phyloP scores from a whole-genome alignment of 352 stramenopile species.

The Pythium brassicae region DNA sequence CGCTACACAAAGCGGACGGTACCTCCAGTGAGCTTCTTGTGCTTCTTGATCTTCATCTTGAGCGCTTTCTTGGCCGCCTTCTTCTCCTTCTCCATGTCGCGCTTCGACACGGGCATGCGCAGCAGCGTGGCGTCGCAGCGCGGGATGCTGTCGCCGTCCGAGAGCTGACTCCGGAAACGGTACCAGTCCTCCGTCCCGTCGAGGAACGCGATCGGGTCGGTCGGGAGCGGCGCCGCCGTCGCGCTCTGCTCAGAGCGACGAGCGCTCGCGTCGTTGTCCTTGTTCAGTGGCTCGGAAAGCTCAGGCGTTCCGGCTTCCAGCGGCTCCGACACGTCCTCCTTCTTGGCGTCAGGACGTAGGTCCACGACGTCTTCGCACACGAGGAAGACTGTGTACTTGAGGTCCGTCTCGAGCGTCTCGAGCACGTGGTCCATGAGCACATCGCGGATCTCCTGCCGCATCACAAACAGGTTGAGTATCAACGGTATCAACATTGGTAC shows the following conservation, averaged over 20 bases:
- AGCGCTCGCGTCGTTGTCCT: no score
- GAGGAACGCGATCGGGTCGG: conserved; percentile 29
- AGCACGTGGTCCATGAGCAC: conserved; percentile 61
- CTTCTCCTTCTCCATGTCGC: conserved; percentile 73
- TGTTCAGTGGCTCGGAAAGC: no score
- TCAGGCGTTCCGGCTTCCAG: no score
- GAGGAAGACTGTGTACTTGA: conserved; percentile 66
- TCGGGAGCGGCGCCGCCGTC: no score
- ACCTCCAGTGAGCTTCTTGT: conserved; percentile 68
- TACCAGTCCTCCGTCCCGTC: conserved; percentile 30
- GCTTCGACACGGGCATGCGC: conserved; percentile 66
- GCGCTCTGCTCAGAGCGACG: not conserved
- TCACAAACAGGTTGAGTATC: not conserved
- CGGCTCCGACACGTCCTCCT: not conserved
- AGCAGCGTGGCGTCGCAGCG: conserved; percentile 67
- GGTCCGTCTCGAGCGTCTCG: conserved; percentile 43
- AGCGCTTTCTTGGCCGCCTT: conserved; percentile 70
- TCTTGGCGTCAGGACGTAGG: conserved; percentile 16
- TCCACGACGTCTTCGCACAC: conserved; percentile 69
- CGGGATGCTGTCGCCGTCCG: conserved; percentile 73
- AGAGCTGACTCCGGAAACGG: conserved; percentile 47
- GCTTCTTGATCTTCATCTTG: conserved; percentile 88
- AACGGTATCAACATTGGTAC: not conserved
- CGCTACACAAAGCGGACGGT: no score
- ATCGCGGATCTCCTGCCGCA: conserved; percentile 54